Evolutionary conservation across 2,329 filamentous ascomycete species (phyloP).

Genomic region (Teratosphaeria gauchensis): DNA sequence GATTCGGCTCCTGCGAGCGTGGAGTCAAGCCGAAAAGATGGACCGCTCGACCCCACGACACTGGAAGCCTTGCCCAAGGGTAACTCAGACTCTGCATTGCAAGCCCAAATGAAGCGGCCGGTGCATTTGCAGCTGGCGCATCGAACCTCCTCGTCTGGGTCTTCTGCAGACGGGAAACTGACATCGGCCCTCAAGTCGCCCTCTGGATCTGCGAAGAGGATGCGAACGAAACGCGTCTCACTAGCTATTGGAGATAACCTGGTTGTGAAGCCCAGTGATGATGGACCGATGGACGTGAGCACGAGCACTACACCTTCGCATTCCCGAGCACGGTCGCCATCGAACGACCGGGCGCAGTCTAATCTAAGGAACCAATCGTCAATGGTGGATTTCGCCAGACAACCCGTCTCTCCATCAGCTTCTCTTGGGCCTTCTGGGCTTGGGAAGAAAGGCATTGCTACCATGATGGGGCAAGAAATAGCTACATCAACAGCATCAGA

Average conservation of each 20-base stretch:
- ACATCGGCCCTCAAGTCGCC: slow-evolving; percentile 27
- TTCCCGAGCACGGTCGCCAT: slow-evolving; percentile 14
- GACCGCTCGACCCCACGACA: not conserved
- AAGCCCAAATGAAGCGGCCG: slow-evolving; percentile 21
- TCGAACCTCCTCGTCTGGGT: slow-evolving; percentile 27
- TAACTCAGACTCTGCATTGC: slow-evolving; percentile 19
- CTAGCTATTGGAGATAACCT: slow-evolving; percentile 24
- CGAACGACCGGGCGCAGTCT: not conserved
- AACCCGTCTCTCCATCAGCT: not conserved
- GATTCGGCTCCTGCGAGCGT: slow-evolving; percentile 17
- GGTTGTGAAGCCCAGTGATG: slow-evolving; percentile 27
- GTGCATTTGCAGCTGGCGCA: slow-evolving; percentile 20
- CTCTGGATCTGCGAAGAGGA: slow-evolving; percentile 10
- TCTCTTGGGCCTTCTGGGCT: not conserved
- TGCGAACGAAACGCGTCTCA: slow-evolving; percentile 26
- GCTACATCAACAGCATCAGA: not conserved
- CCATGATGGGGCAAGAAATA: not conserved
- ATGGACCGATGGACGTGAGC: slow-evolving; percentile 17
- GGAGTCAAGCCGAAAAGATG: not conserved
- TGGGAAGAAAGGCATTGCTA: not conserved
- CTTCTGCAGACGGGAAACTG: slow-evolving; percentile 24
- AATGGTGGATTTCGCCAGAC: slow-evolving; percentile 1
- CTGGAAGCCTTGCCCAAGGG: slow-evolving; percentile 8
- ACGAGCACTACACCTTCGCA: slow-evolving; percentile 23
- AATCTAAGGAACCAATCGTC: not conserved